Base-by-base conservation (phyloP, 805 yeast genomes). In the Candida maesae region DNA sequence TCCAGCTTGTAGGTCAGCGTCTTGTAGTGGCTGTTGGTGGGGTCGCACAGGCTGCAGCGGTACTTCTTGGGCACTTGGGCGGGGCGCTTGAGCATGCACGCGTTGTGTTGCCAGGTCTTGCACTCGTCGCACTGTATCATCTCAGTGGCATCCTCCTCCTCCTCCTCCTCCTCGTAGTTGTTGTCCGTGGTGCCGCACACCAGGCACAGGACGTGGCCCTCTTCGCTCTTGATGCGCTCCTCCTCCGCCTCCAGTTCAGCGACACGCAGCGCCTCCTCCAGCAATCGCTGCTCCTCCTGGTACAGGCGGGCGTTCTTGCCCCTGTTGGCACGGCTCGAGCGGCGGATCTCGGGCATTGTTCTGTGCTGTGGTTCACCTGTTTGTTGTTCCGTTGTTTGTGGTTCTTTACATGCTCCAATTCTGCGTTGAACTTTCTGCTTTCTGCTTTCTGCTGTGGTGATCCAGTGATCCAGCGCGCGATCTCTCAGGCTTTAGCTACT, bases 41-140 rank as follows among this genome's bases (percentile, higher is more conserved):
- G 72, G 47, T 65, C 69, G 58, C 89, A 82, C 18, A 69, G 60
- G 51, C 74, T 70, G 61, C 90, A 82, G 16, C 50, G 48, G 55
- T 82, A 81, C 11, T 53, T 47, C 10, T 71, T 63, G 3, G 84
- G 83, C 2, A 72, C 57, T 23, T 53, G 55, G 24, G 57, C 61
- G 17, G 52, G 55, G n/a, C 52, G 52, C 10, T 62, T 68, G 19
- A 81, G 71, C 74, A 81, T 68, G 59, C 90, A 83, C 40, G 56
- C 63, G 24, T 75, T 73, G 54, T 83, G 90, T 55, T 83, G 89
- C 89, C 89, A 83, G 2, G 87, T 74, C 33, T 69, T 60, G 55
- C 90, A 83, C 7, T 61, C 50, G 20, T 79, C 86, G 60, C 90
- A 83, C 52, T 78, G 78, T 20, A 81, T 72, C 84, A 81, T 79